Percentiles rank a stretch among this genome's conserved stretches.
phyloP scores from a whole-genome alignment of 1,284 basidiomycete genomes.

The Ceratobasidium sp. region DNA sequence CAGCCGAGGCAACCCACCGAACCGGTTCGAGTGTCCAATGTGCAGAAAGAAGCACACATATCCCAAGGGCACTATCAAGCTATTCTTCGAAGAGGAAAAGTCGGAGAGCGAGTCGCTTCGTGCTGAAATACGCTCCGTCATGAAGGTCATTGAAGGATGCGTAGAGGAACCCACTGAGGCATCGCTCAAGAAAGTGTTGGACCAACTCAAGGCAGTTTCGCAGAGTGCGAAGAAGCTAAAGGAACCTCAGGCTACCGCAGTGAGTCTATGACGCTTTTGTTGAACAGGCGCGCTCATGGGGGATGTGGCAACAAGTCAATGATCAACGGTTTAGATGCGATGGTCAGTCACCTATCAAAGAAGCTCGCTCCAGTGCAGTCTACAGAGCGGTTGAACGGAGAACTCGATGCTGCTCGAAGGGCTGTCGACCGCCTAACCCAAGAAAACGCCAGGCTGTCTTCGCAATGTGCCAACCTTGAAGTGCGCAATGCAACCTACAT shows the following conservation, averaged over 20 bases:
- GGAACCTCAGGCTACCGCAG: constrained; percentile 15
- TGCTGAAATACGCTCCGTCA: constrained; percentile 21
- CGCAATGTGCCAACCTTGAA: not conserved
- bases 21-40: constrained; percentile 34
- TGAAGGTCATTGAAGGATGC: constrained; percentile 14
- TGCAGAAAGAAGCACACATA: constrained; percentile 32
- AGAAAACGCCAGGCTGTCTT: constrained; percentile 4
- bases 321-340: constrained; percentile 35
- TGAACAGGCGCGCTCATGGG: not conserved
- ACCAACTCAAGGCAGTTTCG: constrained; percentile 14
- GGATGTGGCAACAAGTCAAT: constrained; percentile 14
- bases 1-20: constrained; percentile 27
- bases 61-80: constrained; percentile 32
- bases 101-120: constrained; percentile 24
- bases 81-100: constrained; percentile 39
- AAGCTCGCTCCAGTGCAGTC: constrained; percentile 30
- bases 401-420: not conserved
- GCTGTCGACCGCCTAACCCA: not conserved
- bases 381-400: constrained; percentile 12
- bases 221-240: constrained; percentile 20
- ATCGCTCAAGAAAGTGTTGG: not conserved
- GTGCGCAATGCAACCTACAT: not conserved
- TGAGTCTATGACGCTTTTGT: not conserved
- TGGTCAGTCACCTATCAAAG: constrained; percentile 37
- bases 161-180: constrained; percentile 12